Evolutionary conservation across 768 basidiomycete species (phyloP), one percentile per base, ranked within the genome.

Genomic region (Suillus ampliporus): DNA sequence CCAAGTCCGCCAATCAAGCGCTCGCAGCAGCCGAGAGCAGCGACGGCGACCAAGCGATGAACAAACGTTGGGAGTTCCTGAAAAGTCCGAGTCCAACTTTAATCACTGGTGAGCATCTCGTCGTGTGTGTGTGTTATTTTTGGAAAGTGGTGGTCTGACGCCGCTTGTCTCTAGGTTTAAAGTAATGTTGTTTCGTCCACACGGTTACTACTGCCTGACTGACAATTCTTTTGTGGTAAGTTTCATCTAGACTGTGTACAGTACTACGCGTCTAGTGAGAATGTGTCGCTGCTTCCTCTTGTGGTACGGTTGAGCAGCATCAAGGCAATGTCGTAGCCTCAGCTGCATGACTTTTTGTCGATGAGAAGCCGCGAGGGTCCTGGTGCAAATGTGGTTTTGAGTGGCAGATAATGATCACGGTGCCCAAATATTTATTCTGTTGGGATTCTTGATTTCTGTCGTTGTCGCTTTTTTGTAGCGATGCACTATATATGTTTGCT

Each of bases 241-340:
- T 83, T 88, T 40, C 89, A 93, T 68, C 77, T 92, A 19, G 89
- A 91, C 67, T 91, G 89, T 71, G 91, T 94, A 19, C 91, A 92
- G 68, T 94, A 90, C 77, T 94, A 94, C 74, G 95, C 95, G 1
- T 95, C 94, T 14, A 94, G 94, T 74, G 95, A 97, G 78, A 97
- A 97, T 69, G 91, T 93, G 1, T 92, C 94, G 14, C 80, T 97
- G 51, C 79, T 96, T 13, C 94, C 95, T 1, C 83, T 98, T 46
- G 94, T 96, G n/a, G 91, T 94, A 21, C 78, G 89, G 40, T 70
- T 90, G 37, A 83, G 80, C 63, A 85, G 84, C 64, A 83, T 84
- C 58, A 84, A 81, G 64, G 66, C 74, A 17, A 23, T 74, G 58
- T 64, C 72, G 17, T 73, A 69, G 35, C 21, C 17, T 31, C 13